These are phyloP conservation scores for Neurospora sp. DNA, from an alignment of 495 filamentous ascomycete species.

Conservation along the genomic window DNA sequence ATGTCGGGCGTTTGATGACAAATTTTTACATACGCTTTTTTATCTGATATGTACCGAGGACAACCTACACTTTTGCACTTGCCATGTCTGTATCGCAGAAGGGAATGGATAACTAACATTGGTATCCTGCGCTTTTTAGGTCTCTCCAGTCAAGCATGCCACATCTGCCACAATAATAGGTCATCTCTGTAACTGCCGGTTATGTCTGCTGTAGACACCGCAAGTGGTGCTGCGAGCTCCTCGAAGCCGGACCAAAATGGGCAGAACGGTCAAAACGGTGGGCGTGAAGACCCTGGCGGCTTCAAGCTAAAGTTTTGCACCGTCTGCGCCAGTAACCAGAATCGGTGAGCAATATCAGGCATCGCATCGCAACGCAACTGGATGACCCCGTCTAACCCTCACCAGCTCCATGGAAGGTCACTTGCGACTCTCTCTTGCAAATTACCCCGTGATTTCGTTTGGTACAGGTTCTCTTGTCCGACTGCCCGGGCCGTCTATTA, in stretches of 20 bases:
- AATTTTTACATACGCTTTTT: constrained; percentile 42
- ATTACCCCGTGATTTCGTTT: constrained; percentile 96
- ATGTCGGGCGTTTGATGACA: constrained; percentile 37
- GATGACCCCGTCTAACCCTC: neutral
- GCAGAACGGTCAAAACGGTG: constrained; percentile 25
- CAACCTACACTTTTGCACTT: neutral
- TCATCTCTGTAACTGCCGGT: neutral
- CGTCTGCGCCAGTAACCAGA: constrained; percentile 95
- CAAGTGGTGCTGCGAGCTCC: constrained; percentile 19
- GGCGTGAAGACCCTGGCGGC: constrained; percentile 28
- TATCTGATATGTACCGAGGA: constrained; percentile 26
- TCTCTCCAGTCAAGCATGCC: neutral
- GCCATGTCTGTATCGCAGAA: neutral
- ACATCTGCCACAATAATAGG: neutral
- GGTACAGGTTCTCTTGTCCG: constrained; percentile 93
- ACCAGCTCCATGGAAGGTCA: constrained; percentile 93
- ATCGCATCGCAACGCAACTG: neutral
- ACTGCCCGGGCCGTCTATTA: constrained; percentile 82
- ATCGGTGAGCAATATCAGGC: constrained; percentile 49
- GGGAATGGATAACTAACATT: neutral
- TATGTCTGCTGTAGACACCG: constrained; percentile 19
- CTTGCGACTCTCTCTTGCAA: constrained; percentile 68
- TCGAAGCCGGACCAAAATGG: constrained; percentile 9
- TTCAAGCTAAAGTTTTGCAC: constrained; percentile 96
- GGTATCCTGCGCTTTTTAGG: neutral